A percentile compares a stretch with the other conserved stretches of the same genome.
Conservation (phyloP, 2,329 filamentous ascomycete species). For the Corniculantispora saksenae region DNA sequence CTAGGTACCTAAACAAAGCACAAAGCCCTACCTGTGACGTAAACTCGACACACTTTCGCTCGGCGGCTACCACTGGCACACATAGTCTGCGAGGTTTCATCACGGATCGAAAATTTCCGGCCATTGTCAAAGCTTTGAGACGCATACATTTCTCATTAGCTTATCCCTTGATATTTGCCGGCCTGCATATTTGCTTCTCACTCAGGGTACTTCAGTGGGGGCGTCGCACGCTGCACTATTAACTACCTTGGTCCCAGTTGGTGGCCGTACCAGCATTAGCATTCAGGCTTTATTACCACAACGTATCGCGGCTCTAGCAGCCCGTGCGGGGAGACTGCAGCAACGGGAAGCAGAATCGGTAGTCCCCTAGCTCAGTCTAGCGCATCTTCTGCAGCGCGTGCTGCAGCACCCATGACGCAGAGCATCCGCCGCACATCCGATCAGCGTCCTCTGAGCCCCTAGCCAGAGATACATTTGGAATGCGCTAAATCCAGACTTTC, state of each 20-base stretch:
- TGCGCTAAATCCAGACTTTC: neutral
- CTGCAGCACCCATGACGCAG: slow-evolving; percentile 1
- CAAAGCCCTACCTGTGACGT: neutral
- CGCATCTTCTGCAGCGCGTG: neutral
- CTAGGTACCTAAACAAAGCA: too few species aligned
- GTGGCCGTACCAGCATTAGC: too few species aligned
- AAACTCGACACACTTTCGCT: neutral
- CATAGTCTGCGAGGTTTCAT: too few species aligned
- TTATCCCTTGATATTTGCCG: too few species aligned
- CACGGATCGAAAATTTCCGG: neutral
- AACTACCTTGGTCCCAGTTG: too few species aligned
- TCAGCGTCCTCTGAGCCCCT: neutral
- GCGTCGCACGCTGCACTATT: too few species aligned
- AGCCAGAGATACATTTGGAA: neutral
- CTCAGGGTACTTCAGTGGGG: too few species aligned
- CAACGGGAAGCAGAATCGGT: slow-evolving; percentile 4
- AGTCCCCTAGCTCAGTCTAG: neutral
- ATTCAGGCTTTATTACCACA: neutral
- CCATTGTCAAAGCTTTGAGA: neutral
- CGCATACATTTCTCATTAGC: too few species aligned
- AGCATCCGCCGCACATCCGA: neutral
- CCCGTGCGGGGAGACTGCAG: neutral
- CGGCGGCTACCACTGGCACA: too few species aligned
- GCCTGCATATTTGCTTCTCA: too few species aligned
- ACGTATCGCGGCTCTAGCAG: too few species aligned